These are phyloP conservation scores for Starmerella lactis-condensi DNA, from an alignment of 805 yeast genomes.

Conservation along the genomic window DNA sequence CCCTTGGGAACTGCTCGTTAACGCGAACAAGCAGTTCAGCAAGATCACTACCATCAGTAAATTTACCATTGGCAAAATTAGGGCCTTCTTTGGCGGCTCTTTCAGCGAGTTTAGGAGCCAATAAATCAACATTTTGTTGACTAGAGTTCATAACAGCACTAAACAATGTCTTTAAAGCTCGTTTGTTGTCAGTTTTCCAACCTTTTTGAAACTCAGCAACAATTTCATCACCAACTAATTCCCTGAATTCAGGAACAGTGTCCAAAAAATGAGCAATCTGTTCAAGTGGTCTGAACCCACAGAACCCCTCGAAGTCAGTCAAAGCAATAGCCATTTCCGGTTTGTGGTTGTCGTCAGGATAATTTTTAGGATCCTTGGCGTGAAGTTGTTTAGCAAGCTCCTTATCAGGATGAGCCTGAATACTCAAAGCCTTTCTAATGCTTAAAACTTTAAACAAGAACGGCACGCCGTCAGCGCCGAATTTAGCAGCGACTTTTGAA, in stretches of 20 bases:
- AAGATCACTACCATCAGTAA: slow-evolving; percentile 29
- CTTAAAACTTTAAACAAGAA: slow-evolving; percentile 86
- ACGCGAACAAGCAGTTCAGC: slow-evolving; percentile 61
- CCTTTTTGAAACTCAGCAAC: slow-evolving; percentile 30
- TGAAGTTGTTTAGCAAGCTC: slow-evolving; percentile 58
- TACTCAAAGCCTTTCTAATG: slow-evolving; percentile 77
- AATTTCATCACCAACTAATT: slow-evolving; percentile 49
- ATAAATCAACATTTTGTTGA: slow-evolving; percentile 35
- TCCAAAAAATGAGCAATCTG: slow-evolving; percentile 53
- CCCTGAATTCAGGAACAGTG: slow-evolving; percentile 58
- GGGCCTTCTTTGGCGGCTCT: slow-evolving; percentile 35
- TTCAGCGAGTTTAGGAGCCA: slow-evolving; percentile 46
- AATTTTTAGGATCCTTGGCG: slow-evolving; percentile 69
- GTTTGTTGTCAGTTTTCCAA: slow-evolving; percentile 34
- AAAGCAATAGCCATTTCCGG: slow-evolving; percentile 99
- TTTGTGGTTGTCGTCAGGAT: slow-evolving; percentile 95
- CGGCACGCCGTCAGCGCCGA: slow-evolving; percentile 64
- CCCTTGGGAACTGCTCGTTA: slow-evolving; percentile 77
- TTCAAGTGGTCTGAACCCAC: slow-evolving; percentile 85
- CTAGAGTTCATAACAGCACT: slow-evolving; percentile 67
- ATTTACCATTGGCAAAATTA: slow-evolving; percentile 17
- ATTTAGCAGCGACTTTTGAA: slow-evolving; percentile 37
- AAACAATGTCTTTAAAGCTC: slow-evolving; percentile 55
- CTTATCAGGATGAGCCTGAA: slow-evolving; percentile 98
- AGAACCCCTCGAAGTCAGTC: slow-evolving; percentile 89